phyloP scores from a whole-genome alignment of 345 rosid genomes.

The Eucalyptus erythrocorys region DNA sequence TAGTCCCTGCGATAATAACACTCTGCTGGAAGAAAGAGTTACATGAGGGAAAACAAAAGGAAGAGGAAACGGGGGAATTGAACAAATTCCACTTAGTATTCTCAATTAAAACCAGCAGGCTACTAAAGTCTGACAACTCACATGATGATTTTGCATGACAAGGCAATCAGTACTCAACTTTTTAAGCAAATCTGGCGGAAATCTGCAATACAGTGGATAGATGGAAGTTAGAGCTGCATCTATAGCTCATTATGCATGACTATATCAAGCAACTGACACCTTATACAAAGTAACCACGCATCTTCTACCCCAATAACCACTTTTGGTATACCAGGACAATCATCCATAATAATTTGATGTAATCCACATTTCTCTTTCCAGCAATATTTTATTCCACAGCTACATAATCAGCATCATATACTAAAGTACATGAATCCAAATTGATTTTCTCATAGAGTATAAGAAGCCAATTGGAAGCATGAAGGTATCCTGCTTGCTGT shows the following conservation, averaged over 20 bases:
- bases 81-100: too few relatives aligned
- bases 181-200: slow-evolving; percentile 49
- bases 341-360: background rate
- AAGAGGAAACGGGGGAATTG: too few relatives aligned
- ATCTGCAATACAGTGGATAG: slow-evolving; percentile 23
- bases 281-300: background rate
- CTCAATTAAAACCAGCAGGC: too few relatives aligned
- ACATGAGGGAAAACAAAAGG: background rate
- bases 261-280: background rate
- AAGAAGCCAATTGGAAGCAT: background rate
- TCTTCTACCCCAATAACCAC: background rate
- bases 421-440: background rate
- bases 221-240: background rate
- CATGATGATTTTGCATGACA: slow-evolving; percentile 89
- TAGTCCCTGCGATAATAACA: background rate
- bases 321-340: background rate
- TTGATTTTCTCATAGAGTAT: background rate
- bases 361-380: background rate
- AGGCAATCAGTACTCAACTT: slow-evolving; percentile 61
- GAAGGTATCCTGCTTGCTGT: background rate
- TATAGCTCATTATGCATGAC: background rate
- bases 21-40: background rate
- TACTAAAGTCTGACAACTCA: background rate
- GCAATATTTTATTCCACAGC: background rate
- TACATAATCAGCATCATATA: background rate